Conservation (phyloP, 2,329 filamentous ascomycete species). For the Sclerotinia subarctica region DNA sequence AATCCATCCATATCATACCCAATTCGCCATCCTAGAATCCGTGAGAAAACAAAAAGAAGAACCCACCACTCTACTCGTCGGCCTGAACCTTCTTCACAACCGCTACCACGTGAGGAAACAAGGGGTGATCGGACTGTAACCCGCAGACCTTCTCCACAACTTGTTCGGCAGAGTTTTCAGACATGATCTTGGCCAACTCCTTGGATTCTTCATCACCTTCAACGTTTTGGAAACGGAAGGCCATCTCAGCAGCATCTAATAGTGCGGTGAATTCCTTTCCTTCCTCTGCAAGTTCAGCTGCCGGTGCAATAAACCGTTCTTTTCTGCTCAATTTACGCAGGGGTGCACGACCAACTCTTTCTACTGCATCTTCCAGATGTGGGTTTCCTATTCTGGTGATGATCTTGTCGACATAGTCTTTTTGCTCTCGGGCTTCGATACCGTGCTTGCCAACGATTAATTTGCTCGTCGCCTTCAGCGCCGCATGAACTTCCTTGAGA, state of each 20-base stretch:
- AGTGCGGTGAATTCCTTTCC: slow-evolving; percentile 71
- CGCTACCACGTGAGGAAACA: slow-evolving; percentile 72
- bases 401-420: slow-evolving; percentile 87
- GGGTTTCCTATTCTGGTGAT: slow-evolving; percentile 91
- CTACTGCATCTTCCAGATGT: slow-evolving; percentile 84
- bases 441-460: slow-evolving; percentile 85
- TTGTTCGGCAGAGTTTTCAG: slow-evolving; percentile 66
- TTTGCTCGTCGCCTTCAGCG: slow-evolving; percentile 79
- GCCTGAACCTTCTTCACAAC: slow-evolving; percentile 81
- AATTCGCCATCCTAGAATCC: slow-evolving; percentile 18
- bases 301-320: slow-evolving; percentile 93
- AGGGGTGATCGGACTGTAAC: slow-evolving; percentile 70
- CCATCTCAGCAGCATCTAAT: slow-evolving; percentile 82
- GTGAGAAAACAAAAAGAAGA: slow-evolving; percentile 17
- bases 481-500: slow-evolving; percentile 72
- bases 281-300: slow-evolving; percentile 80
- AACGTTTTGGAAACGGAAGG: slow-evolving; percentile 92
- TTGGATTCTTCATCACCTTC: slow-evolving; percentile 85
- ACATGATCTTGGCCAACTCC: slow-evolving; percentile 83
- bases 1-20: slow-evolving; percentile 8
- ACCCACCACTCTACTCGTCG: slow-evolving; percentile 29
- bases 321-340: slow-evolving; percentile 91
- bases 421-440: slow-evolving; percentile 72
- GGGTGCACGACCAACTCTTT: slow-evolving; percentile 92
- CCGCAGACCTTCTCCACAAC: slow-evolving; percentile 81